These are phyloP conservation scores for Kentomonas sorsogonicus DNA, from an alignment of 208 protist genomes.

Conservation along the genomic window DNA sequence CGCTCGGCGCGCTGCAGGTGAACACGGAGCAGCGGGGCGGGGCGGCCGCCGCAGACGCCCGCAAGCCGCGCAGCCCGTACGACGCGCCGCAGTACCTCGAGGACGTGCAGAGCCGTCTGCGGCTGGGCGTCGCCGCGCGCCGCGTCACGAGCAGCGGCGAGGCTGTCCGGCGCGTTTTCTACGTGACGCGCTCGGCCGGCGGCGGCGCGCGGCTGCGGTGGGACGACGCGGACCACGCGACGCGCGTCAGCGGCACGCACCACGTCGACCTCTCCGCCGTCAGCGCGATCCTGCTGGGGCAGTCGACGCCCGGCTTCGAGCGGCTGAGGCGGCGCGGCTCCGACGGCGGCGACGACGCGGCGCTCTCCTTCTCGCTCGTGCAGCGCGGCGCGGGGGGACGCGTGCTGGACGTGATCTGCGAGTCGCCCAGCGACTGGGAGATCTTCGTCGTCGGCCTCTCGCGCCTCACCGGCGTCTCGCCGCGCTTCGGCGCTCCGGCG, in stretches of 20 bases:
- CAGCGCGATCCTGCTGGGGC: conserved; percentile 49
- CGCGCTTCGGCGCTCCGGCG: conserved; percentile 18
- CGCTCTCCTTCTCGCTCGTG: conserved; percentile 24
- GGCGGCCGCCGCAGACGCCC: background rate
- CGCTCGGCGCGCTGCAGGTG: conserved; percentile 8
- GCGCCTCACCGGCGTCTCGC: conserved; percentile 26
- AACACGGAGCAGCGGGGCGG: background rate
- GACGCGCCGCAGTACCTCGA: conserved; percentile 34
- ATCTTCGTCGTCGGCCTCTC: conserved; percentile 70
- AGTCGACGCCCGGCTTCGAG: conserved; percentile 27
- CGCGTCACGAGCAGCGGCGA: conserved; percentile 42
- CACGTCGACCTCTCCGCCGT: conserved; percentile 39
- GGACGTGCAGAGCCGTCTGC: conserved; percentile 51
- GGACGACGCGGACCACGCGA: conserved; percentile 18
- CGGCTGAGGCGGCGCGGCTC: background rate
- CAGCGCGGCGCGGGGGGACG: conserved; percentile 19
- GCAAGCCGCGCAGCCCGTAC: conserved; percentile 17
- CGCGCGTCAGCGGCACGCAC: conserved; percentile 17
- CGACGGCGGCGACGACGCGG: conserved; percentile 7
- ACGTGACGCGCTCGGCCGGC: conserved; percentile 26
- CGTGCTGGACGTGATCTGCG: conserved; percentile 50
- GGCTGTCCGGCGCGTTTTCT: conserved; percentile 44
- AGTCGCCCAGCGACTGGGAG: conserved; percentile 50
- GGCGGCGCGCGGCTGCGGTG: conserved; percentile 36
- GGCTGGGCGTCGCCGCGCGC: conserved; percentile 47